Evolutionary conservation across 2,329 filamentous ascomycete species (phyloP), one percentile per base, ranked within the genome.

Genomic region (Botrytis tulipae): DNA sequence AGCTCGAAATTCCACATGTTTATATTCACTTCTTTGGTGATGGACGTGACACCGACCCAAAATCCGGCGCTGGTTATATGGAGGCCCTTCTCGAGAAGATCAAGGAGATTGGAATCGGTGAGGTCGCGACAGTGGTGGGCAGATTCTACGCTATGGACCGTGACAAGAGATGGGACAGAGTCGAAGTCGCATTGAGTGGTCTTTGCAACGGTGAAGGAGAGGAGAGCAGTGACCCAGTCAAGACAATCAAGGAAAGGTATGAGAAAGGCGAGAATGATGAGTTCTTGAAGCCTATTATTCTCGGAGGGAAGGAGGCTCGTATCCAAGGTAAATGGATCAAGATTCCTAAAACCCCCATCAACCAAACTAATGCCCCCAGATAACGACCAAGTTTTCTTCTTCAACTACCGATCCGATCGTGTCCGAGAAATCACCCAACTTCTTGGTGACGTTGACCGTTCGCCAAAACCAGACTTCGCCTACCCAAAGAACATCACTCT

Each of bases 11-110:
- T 48, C 93, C 95, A 78, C 87, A 98, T 80, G 95, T 99, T 80
- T 98, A 92, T 86, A 97, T 99, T 82, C 96, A 99, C 88, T 98
- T 98, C 89, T 98, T 99, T 82, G 96, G 94, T 77, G 96, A 99
- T 84, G 96, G 96, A 79, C 93, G 96, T 83, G 96, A 99, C 82
- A 98, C 95, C 77, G 96, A 99, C 83, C 96, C 96, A 82, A 98
- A 98, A 88, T 97, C 94, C 75, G 92, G 93, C 73, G 91, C 90
- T 65, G 92, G 88, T 67, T 97, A 97, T 84, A 91, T 99, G 90
- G 87, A 97, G 84, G 89, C 95, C 82, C 88, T 99, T 51, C 84
- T 98, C 75, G 90, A 92, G 74, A 92, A 91, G 79, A 89, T 89
- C 77, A 90, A 96, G 84, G 93, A 98, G 83, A 88, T 97, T 77